Evolutionary conservation across 2,329 filamentous ascomycete genomes (phyloP), one percentile per base, ranked within the genome.

Genomic region (Paecilomyces formosus): DNA sequence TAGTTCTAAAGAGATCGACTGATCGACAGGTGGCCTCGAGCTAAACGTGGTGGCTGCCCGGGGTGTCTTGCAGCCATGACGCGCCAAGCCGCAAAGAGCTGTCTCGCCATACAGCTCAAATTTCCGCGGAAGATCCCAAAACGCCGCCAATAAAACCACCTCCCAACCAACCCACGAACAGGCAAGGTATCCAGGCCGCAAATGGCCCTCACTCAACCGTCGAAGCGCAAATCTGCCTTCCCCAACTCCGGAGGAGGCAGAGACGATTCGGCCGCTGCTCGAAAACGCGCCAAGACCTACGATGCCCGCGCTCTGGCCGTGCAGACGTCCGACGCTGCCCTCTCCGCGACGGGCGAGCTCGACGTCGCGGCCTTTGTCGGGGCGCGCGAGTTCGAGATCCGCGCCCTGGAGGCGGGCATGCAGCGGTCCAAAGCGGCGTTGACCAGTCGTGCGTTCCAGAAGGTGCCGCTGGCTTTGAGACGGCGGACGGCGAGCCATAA

Each of bases 401-500:
- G 84, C 58, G 88, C 92, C 1, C 78, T 97, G 53, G 89, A 96
- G 70, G 81, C 87, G 68, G 90, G 89, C 60, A 94, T 97, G 82
- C 81, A 83, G 57, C 85, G 84, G 35, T 88, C 90, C 53, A 92
- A 89, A 72, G 79, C 79, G 63, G 79, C 76, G 1, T 67, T 85
- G 60, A 79, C 83, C 51, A 86, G 85, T 58, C 83, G 93, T 55
- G 92, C 93, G 13, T 97, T 97, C 69, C 94, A 99, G 73, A 85
- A 90, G 65, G 89, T 99, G 4, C 94, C 94, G 1, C 85, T 91
- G 64, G 86, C 88, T 55, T 78, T 99, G 82, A 82, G 94, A 64
- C 82, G 94, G 63, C 83, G 94, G 66, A 96, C 93, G 0, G 94
- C 93, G 21, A 96, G 92, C 72, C 94, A 99, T 76, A 97, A 99